A percentile compares a stretch with the other conserved stretches of the same genome.
phyloP scores from a whole-genome alignment of 192 early-diverging fungal species.

The Piromyces sp. region DNA sequence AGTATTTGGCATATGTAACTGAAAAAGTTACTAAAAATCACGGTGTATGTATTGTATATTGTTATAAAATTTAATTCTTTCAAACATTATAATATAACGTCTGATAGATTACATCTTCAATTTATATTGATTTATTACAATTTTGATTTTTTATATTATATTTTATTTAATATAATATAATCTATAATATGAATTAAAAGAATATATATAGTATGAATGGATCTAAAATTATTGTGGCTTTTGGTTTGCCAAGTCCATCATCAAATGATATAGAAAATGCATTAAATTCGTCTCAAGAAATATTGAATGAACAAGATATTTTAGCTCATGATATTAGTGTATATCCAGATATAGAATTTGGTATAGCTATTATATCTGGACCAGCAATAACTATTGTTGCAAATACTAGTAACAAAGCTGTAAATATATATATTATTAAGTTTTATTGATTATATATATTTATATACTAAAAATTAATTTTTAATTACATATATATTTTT shows the following conservation, averaged over 20 bases:
- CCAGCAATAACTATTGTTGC: neutral
- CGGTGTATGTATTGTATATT: too few species aligned
- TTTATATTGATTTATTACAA: too few species aligned
- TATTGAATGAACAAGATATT: neutral
- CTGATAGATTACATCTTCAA: too few species aligned
- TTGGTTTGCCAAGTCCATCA: neutral
- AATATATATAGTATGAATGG: neutral
- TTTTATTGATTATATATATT: too few species aligned
- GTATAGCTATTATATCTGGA: neutral
- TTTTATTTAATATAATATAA: too few species aligned
- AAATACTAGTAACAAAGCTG: neutral
- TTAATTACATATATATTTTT: too few species aligned
- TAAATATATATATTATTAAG: too few species aligned
- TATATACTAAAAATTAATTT: too few species aligned
- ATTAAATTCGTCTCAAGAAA: neutral
- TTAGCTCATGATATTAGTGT: neutral
- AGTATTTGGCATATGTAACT: neutral
- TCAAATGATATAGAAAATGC: neutral
- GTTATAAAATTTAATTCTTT: too few species aligned
- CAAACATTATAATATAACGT: too few species aligned
- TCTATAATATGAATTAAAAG: neutral
- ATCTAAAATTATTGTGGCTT: neutral
- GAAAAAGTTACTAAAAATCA: neutral
- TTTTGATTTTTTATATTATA: too few species aligned
- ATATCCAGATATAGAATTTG: neutral